These are phyloP conservation scores for Fusarium lyarnte DNA, from an alignment of 2,329 filamentous ascomycete species.

Conservation along the genomic window DNA sequence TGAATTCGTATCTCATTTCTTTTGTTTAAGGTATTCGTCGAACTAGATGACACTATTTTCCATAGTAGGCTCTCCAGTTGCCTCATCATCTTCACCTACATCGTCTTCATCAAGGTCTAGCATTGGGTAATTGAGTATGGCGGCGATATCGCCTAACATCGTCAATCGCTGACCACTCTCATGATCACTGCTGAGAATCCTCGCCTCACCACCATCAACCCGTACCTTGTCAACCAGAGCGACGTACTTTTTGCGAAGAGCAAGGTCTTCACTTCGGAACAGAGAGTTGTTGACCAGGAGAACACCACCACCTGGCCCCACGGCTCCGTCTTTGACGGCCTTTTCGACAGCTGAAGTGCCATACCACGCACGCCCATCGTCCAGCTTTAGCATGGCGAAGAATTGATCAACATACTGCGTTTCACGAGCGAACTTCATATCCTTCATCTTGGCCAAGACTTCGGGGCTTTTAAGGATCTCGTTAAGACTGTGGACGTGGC, in stretches of 20 bases:
- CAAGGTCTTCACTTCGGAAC: slow-evolving; percentile 84
- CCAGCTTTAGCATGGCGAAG: slow-evolving; percentile 77
- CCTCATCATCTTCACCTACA: slow-evolving; percentile 51
- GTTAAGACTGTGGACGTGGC: slow-evolving; percentile 86
- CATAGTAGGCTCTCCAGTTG: slow-evolving; percentile 37
- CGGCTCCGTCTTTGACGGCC: slow-evolving; percentile 86
- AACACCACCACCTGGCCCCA: slow-evolving; percentile 80
- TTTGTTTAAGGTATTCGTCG: neutral
- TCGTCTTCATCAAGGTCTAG: slow-evolving; percentile 80
- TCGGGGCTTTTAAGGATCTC: slow-evolving; percentile 86
- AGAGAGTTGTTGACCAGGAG: slow-evolving; percentile 87
- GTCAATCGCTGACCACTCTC: slow-evolving; percentile 90
- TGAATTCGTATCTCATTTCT: slow-evolving; percentile 16
- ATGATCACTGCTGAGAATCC: slow-evolving; percentile 91
- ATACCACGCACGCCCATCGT: slow-evolving; percentile 92
- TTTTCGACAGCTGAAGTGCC: slow-evolving; percentile 82
- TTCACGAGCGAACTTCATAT: slow-evolving; percentile 89
- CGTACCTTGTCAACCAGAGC: slow-evolving; percentile 87
- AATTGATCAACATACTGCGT: slow-evolving; percentile 87
- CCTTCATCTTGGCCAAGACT: slow-evolving; percentile 78
- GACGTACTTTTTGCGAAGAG: slow-evolving; percentile 82
- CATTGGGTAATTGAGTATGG: slow-evolving; percentile 89
- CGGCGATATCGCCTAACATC: slow-evolving; percentile 86
- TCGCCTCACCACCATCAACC: slow-evolving; percentile 84
- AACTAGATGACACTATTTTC: slow-evolving; percentile 48